Evolutionary conservation across 2,329 filamentous ascomycete species (phyloP).

Genomic region (Colletotrichum costaricense): DNA sequence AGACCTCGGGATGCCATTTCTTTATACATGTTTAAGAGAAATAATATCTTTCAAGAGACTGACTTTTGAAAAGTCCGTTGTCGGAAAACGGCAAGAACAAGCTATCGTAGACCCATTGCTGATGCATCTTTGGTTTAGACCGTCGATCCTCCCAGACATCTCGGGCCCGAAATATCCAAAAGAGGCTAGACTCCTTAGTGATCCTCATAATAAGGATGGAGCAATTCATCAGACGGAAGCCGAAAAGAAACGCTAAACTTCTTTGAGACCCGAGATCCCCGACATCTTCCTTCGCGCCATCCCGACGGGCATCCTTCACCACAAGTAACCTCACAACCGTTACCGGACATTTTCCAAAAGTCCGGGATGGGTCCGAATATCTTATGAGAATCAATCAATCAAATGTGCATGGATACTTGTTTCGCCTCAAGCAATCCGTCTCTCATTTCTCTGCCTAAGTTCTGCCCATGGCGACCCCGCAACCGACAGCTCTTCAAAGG

Average conservation of each 20-base stretch:
- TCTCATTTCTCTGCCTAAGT: background rate
- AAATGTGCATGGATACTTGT: background rate
- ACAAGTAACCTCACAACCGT: background rate
- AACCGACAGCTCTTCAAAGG: background rate
- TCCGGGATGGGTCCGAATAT: background rate
- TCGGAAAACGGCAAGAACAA: background rate
- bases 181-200: background rate
- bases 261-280: background rate
- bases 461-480: background rate
- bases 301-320: too few relatives aligned
- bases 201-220: background rate
- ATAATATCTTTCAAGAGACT: background rate
- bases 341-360: background rate
- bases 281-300: background rate
- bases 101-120: background rate
- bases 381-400: background rate
- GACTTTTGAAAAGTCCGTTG: background rate
- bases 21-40: background rate
- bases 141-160: background rate
- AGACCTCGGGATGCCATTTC: background rate
- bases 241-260: background rate
- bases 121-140: background rate
- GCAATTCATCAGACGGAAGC: background rate
- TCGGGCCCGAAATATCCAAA: background rate
- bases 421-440: background rate